These are phyloP conservation scores for Keithomyces neogunnii DNA, from an alignment of 2,329 filamentous ascomycete species.

Conservation along the genomic window DNA sequence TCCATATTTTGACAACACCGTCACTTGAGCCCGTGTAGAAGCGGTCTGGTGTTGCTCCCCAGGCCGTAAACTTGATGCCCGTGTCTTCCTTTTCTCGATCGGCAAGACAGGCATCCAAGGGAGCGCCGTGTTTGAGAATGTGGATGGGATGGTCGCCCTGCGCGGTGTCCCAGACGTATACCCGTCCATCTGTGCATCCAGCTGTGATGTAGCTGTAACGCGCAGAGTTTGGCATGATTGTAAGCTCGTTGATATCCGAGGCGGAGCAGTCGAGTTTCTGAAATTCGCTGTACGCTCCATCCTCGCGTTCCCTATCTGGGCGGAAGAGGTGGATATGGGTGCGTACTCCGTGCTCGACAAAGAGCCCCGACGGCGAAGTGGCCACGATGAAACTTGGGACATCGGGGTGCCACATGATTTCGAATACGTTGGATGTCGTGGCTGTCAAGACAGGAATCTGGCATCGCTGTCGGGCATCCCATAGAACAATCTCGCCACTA, in stretches of 20 bases:
- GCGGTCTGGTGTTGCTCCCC: constrained; percentile 47
- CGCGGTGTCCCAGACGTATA: constrained; percentile 56
- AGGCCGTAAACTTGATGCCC: constrained; percentile 55
- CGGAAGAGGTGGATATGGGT: constrained; percentile 53
- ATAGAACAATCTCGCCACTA: constrained; percentile 52
- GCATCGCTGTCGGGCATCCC: constrained; percentile 39
- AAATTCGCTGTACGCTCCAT: constrained; percentile 30
- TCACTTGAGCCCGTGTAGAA: constrained; percentile 59
- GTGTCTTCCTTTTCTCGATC: constrained; percentile 48
- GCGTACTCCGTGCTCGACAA: constrained; percentile 32
- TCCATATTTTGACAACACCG: constrained; percentile 55
- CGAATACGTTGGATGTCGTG: constrained; percentile 53
- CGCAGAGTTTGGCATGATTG: constrained; percentile 46
- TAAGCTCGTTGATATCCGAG: constrained; percentile 54
- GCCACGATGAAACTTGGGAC: constrained; percentile 46
- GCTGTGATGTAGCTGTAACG: constrained; percentile 48
- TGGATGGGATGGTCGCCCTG: constrained; percentile 48
- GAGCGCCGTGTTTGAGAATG: constrained; percentile 42
- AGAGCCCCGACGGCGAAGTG: constrained; percentile 43
- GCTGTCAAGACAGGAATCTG: constrained; percentile 41
- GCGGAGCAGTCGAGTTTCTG: constrained; percentile 52
- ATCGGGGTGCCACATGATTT: constrained; percentile 54
- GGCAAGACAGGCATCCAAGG: constrained; percentile 29
- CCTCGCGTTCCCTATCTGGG: constrained; percentile 16
- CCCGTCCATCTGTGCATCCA: constrained; percentile 51